A percentile compares a stretch with the other conserved stretches of the same genome.
These are phyloP conservation scores for Pichia cephalocereana DNA, from an alignment of 805 yeast genomes.

Conservation along the genomic window DNA sequence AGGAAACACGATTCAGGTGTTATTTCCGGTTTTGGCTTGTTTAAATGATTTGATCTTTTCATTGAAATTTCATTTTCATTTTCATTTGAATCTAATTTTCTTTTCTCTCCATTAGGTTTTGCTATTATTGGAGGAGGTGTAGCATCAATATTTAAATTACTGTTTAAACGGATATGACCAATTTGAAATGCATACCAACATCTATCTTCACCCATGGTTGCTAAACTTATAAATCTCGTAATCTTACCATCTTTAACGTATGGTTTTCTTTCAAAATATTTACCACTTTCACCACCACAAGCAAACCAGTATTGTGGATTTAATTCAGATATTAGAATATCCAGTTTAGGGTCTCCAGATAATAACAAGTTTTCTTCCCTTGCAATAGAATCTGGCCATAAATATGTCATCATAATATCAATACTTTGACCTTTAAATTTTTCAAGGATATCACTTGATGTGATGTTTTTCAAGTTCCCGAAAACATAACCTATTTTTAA, in stretches of 20 bases:
- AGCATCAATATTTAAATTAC: background rate
- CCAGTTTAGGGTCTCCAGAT: conserved; percentile 39
- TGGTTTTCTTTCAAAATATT: conserved; percentile 46
- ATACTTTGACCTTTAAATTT: conserved; percentile 17
- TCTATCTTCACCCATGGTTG: conserved; percentile 44
- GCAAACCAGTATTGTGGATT: conserved; percentile 65
- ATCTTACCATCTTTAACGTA: conserved; percentile 32
- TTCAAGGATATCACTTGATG: conserved; percentile 8
- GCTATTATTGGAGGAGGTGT: background rate
- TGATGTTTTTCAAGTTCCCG: conserved; percentile 25
- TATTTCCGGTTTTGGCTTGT: conserved; percentile 15
- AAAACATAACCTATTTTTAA: conserved; percentile 38
- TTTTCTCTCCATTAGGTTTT: background rate
- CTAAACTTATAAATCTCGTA: conserved; percentile 61
- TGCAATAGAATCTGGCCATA: conserved; percentile 53
- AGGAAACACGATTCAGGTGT: conserved; percentile 66
- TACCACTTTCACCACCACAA: conserved; percentile 40
- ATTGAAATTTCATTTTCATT: background rate
- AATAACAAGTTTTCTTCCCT: conserved; percentile 32
- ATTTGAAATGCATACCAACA: conserved; percentile 74
- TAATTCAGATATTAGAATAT: conserved; percentile 32
- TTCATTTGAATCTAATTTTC: background rate
- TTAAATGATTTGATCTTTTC: background rate
- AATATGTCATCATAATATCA: conserved; percentile 50
- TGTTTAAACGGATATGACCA: conserved; percentile 16